These are phyloP conservation scores for Hibiscus tridactylites DNA, from an alignment of 345 rosid species.

Conservation along the genomic window DNA sequence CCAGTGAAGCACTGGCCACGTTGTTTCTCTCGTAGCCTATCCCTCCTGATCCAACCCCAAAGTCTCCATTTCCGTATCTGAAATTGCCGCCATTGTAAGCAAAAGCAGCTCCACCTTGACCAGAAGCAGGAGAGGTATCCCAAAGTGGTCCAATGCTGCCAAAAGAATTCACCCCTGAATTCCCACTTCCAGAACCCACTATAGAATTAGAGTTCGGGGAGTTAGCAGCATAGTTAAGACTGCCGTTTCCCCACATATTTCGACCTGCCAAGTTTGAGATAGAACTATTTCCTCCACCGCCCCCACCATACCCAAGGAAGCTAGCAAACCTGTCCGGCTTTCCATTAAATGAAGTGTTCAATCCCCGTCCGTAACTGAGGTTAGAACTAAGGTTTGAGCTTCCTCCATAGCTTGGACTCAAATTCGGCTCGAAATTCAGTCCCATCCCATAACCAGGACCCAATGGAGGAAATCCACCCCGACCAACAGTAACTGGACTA, in stretches of 20 bases:
- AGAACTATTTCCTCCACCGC: constrained; percentile 29
- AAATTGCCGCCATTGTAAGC: constrained; percentile 23
- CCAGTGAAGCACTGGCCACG: background rate
- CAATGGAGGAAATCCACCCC: constrained; percentile 54
- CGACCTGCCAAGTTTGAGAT: constrained; percentile 39
- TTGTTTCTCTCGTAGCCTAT: constrained; percentile 43
- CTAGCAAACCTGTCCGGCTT: constrained; percentile 34
- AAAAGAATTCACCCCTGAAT: constrained; percentile 41
- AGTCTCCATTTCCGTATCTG: constrained; percentile 31
- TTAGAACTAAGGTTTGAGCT: constrained; percentile 37
- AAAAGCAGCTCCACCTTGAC: constrained; percentile 32
- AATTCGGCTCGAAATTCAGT: constrained; percentile 51
- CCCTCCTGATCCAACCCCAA: constrained; percentile 26
- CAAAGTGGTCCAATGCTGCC: constrained; percentile 55
- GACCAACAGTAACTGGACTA: constrained; percentile 57
- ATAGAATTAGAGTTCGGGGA: constrained; percentile 29
- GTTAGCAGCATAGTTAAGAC: constrained; percentile 35
- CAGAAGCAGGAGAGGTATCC: constrained; percentile 37
- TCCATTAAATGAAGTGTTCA: constrained; percentile 39
- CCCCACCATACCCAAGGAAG: constrained; percentile 30
- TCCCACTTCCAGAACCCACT: constrained; percentile 42
- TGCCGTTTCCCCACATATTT: constrained; percentile 58
- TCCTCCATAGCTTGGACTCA: constrained; percentile 49
- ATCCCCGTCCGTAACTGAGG: constrained; percentile 45
- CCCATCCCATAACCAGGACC: constrained; percentile 55